Conservation (phyloP, 352 stramenopile species). For the Phytophthora macrochlamydospora region DNA sequence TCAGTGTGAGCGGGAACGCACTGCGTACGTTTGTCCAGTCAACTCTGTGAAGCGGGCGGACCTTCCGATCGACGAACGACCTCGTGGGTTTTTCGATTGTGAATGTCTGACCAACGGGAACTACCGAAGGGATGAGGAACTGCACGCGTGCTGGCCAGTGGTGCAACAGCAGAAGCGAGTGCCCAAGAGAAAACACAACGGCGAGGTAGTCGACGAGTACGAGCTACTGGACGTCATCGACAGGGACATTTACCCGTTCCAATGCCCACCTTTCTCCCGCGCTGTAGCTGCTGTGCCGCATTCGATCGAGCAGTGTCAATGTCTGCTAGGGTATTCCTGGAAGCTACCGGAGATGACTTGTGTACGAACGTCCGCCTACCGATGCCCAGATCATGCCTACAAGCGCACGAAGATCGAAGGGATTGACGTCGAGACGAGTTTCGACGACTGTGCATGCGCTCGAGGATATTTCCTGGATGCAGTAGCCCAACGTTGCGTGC, state of each 20-base stretch:
- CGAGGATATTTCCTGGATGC: conserved; percentile 76
- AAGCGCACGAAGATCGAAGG: conserved; percentile 12
- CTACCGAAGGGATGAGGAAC: conserved; percentile 63
- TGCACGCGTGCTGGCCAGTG: conserved; percentile 51
- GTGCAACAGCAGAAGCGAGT: conserved; percentile 24
- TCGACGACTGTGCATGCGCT: conserved; percentile 74
- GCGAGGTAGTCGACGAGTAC: conserved; percentile 27
- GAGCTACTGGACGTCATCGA: conserved; percentile 29
- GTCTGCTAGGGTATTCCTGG: conserved; percentile 75
- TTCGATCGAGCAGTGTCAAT: conserved; percentile 79
- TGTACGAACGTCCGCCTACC: conserved; percentile 54
- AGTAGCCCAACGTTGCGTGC: conserved; percentile 47
- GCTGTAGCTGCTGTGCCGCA: conserved; percentile 58
- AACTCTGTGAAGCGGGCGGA: conserved; percentile 55
- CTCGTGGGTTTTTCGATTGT: conserved; percentile 78
- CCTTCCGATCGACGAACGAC: conserved; percentile 40
- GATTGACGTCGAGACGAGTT: conserved; percentile 45
- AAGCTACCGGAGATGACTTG: conserved; percentile 75
- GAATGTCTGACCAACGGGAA: conserved; percentile 52
- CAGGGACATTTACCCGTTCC: conserved; percentile 32
- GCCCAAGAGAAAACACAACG: conserved; percentile 23
- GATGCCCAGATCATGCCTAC: conserved; percentile 68
- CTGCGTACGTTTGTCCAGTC: conserved; percentile 63
- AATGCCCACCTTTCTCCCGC: conserved; percentile 65
- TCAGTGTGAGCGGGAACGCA: conserved; percentile 60